Evolutionary conservation across 208 protist genomes (phyloP).

Genomic region (Trichomonas vaginalis): DNA sequence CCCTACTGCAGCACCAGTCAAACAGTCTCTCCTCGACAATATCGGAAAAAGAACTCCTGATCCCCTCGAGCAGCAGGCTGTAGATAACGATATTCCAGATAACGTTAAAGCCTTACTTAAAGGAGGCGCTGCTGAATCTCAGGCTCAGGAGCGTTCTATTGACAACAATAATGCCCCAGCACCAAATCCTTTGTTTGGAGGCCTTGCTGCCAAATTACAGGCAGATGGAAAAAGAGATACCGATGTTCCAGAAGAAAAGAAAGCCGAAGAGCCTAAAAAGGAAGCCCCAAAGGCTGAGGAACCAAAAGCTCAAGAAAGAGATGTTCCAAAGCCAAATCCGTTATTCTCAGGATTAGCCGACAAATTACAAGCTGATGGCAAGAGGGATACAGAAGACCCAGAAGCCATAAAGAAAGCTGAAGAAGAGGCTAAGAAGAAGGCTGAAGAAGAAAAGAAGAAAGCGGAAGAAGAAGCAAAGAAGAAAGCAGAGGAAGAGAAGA

Average conservation of each 20-base stretch:
- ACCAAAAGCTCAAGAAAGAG: neutral
- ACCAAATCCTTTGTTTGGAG: neutral
- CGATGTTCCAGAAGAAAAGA: neutral
- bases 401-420: neutral
- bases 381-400: neutral
- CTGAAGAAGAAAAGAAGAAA: neutral
- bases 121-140: neutral
- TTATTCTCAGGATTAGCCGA: neutral
- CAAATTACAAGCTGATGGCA: neutral
- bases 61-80: neutral
- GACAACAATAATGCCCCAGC: no score
- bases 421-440: neutral
- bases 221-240: neutral
- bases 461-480: neutral
- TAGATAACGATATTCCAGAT: neutral
- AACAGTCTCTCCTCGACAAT: neutral
- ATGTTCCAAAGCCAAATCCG: neutral
- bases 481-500: neutral
- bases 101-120: neutral
- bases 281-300: neutral
- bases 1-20: neutral
- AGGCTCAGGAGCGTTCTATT: neutral
- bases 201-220: neutral
- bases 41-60: neutral
- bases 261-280: neutral